phyloP scores from a whole-genome alignment of 2,329 filamentous ascomycete genomes.

The Chaetomiaceae sp. region DNA sequence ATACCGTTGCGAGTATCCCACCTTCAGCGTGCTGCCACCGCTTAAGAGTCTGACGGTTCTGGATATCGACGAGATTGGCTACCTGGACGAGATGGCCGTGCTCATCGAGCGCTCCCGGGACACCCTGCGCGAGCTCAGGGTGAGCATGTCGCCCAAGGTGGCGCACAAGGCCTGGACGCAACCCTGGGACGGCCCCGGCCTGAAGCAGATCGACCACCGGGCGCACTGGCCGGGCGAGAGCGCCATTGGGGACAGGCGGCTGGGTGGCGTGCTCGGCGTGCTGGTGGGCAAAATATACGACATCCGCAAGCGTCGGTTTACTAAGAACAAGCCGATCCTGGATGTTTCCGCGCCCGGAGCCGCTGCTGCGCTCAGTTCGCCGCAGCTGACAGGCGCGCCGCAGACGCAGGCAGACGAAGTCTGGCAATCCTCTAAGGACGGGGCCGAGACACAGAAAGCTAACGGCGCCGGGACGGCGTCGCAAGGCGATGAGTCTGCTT shows the following conservation, averaged over 20 bases:
- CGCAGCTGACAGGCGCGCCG: background rate
- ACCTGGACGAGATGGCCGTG: conserved; percentile 75
- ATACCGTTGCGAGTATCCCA: conserved; percentile 66
- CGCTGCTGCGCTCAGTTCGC: background rate
- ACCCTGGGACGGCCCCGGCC: conserved; percentile 55
- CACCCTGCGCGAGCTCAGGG: conserved; percentile 61
- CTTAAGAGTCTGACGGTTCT: conserved; percentile 70
- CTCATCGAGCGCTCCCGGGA: conserved; percentile 65
- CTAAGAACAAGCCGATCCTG: conserved; percentile 5
- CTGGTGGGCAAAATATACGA: conserved; percentile 63
- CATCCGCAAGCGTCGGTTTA: conserved; percentile 31
- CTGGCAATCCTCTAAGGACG: background rate
- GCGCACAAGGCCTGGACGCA: conserved; percentile 47
- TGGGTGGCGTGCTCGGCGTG: conserved; percentile 64
- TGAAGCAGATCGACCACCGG: conserved; percentile 58
- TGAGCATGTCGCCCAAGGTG: conserved; percentile 59
- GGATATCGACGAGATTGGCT: conserved; percentile 76
- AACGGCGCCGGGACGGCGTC: background rate
- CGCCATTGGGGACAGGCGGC: conserved; percentile 54
- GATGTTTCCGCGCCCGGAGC: background rate
- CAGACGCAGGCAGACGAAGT: conserved; percentile 11
- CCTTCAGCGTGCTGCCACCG: conserved; percentile 69
- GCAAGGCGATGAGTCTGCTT: conserved; percentile 1
- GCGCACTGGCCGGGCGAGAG: conserved; percentile 50
- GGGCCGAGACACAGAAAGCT: background rate